Evolutionary conservation across 2,329 filamentous ascomycete species (phyloP), one percentile per base, ranked within the genome.

Genomic region (Leptodontidium sp.): DNA sequence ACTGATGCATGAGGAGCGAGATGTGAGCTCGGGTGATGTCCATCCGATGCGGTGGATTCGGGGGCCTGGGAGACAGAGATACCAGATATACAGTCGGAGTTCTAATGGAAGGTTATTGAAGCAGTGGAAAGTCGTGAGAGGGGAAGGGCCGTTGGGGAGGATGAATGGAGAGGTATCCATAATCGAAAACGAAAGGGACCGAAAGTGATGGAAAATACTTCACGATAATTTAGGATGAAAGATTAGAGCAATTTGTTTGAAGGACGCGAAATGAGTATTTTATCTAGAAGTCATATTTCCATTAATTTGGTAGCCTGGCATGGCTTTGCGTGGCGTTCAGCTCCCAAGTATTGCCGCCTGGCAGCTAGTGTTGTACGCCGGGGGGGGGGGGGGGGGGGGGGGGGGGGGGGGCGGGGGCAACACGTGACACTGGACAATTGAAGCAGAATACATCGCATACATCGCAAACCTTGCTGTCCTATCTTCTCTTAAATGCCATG

Each of bases 1-100:
- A n/a, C 58, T 61, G 58, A 61, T 47, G 40, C 58, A 61, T 8
- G 58, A 61, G 4, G 58, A 61, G 21, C 58, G 58, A 17, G 26
- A 8, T 9, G 40, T 15, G 47, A n/a, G 40, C 5, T 47, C 12
- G 15, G 21, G 38, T 2, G 40, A n/a, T 45, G 38, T 61, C 58
- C 58, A 61, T 2, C 58, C 21, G 40, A 61, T 61, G 24, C 58
- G 58, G 15, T 61, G 58, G 40, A 61, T 47, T 9, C 58, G 38
- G 2, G 58, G 58, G 12, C 58, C 58, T 4, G 58, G 58, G 6
- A 61, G 58, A 61, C 38, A 47, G 2, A 32, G 24, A 47, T 47
- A 32, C 58, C 58, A 61, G 21, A 61, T 61, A 2, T 32, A 2
- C 11, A 29, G 58, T 61, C 58, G 47, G 40, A 61, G 24, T 5